Evolutionary conservation across 192 early-diverging fungal genomes (phyloP), one percentile per base, ranked within the genome.

Genomic region (Backusella australiensis): DNA sequence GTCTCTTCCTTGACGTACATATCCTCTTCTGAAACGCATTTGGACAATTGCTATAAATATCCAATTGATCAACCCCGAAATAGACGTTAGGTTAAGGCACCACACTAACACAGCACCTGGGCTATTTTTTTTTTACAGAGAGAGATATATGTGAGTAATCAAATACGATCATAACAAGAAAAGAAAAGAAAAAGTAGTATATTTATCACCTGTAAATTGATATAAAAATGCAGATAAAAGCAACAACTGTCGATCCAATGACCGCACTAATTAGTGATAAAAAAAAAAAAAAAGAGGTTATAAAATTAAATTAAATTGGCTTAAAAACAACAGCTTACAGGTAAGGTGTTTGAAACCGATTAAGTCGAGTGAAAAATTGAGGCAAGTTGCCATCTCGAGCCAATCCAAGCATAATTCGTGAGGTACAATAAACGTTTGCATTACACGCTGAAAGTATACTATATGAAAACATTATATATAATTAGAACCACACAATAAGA

Each of bases 41-140:
- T 95, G 94, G 35, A 88, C 89, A 67, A 93, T 49, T 36, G 86
- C 85, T 77, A 94, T 93, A 66, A 91, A 91, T 34, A 92, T 39
- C 95, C 95, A 95, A 74, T 88, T 90, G 14, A 91, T 81, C 74
- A 96, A 92, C 15, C 93, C 92, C 0, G 90, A 83, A 15, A 95
- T 86, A 0, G 93, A 56, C 11, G 53, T 23, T 2, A 56, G 53
- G 8, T 56, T 21, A n/a, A 56, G 53, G 9, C 53, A 56, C 53
- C 53, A 56, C 8, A 21, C 53, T 23, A 56, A 23, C 11, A 56
- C 69, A 11, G 39, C 77, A 63, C 91, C 91, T 19, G 91, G 32
- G 92, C 95, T 95, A 78, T 90, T 93, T 15, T 82, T 90, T 93
- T 15, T 82, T 73, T 95, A 93, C 14, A 92, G 90, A 4, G 5